Evolutionary conservation across 1,284 basidiomycete species (phyloP), one percentile per base, ranked within the genome.

Genomic region (Naganishia sp.): DNA sequence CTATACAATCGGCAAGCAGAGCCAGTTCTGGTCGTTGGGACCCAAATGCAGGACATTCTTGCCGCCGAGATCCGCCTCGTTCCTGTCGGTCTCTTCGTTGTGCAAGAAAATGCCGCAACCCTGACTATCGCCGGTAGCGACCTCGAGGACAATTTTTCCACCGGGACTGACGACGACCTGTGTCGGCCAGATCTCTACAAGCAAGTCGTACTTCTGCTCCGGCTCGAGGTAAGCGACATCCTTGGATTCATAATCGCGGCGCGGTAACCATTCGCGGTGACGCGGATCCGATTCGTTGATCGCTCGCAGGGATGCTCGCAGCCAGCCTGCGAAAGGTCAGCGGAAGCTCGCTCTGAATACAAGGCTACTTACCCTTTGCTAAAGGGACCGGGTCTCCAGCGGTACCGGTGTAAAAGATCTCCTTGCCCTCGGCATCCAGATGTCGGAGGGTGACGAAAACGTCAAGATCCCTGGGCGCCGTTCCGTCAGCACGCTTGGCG

Each of bases 141-240:
- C 71, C 55, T 77, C 76, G 41, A 77, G 60, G 1, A 73, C 71
- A 25, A 78, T 65, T 21, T 69, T 69, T 21, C 70, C 67, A 0
- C 76, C 76, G 0, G 61, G 52, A 17, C 68, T 64, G n/a, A 78
- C 67, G 3, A 76, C 72, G 6, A 72, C 69, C n/a, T 68, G 71
- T 7, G 77, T 77, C 21, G 77, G 77, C 77, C 77, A 77, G 41
- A 78, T 62, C 65, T 77, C 77, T 51, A 78, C 71, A 17, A 71
- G 66, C 18, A 76, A 42, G 18, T 64, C 66, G 66, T 77, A 75
- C n/a, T 58, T 58, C 25, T 65, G 56, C 10, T 69, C 70, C 0
- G 70, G 52, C 61, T 74, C 53, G 47, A 77, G 68, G 47, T 67
- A 71, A 9, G 65, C 31, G 3, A 72, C 71, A 32, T 77, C 75